Percentiles rank a stretch among this genome's conserved stretches.
Evolutionary conservation across 2,329 filamentous ascomycete genomes (phyloP).

Genomic region (Diaporthe vaccinii): DNA sequence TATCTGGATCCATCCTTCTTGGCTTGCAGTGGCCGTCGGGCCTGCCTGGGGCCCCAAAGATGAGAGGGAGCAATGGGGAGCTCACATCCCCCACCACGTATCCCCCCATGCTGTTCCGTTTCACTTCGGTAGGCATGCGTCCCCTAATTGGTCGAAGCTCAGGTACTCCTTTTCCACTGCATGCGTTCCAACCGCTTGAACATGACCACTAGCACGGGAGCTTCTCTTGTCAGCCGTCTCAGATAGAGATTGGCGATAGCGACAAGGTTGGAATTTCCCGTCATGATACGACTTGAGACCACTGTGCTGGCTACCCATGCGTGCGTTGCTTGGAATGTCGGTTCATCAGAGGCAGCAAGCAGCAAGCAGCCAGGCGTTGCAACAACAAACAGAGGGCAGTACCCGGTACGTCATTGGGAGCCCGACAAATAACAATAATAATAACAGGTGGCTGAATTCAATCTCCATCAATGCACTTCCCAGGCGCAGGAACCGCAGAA

Average conservation of each 20-base stretch:
- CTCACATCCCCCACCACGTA: slow-evolving; percentile 16
- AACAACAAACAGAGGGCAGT: slow-evolving; percentile 19
- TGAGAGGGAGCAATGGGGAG: slow-evolving; percentile 27
- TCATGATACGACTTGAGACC: slow-evolving; percentile 17
- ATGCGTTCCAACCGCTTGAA: slow-evolving; percentile 37
- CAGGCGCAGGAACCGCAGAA: slow-evolving; percentile 39
- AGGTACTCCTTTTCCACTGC: slow-evolving; percentile 37
- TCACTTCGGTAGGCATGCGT: slow-evolving; percentile 28
- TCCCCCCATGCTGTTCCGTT: slow-evolving; percentile 38
- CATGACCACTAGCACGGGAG: slow-evolving; percentile 19
- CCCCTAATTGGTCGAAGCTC: slow-evolving; percentile 36
- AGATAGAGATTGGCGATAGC: slow-evolving; percentile 34
- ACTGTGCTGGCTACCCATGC: neutral
- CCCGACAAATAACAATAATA: slow-evolving; percentile 16
- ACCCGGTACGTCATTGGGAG: slow-evolving; percentile 17
- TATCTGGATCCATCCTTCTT: slow-evolving; percentile 33
- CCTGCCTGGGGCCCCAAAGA: slow-evolving; percentile 24
- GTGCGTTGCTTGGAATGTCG: slow-evolving; percentile 1
- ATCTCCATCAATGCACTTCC: slow-evolving; percentile 27
- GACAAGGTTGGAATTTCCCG: slow-evolving; percentile 32
- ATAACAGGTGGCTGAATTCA: slow-evolving; percentile 34
- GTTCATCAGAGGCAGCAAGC: neutral
- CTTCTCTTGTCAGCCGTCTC: slow-evolving; percentile 37
- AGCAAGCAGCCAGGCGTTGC: slow-evolving; percentile 25
- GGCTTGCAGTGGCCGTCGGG: slow-evolving; percentile 14